These are phyloP conservation scores for Ophiocordyceps sinensis DNA, from an alignment of 2,329 filamentous ascomycete genomes.

Conservation along the genomic window DNA sequence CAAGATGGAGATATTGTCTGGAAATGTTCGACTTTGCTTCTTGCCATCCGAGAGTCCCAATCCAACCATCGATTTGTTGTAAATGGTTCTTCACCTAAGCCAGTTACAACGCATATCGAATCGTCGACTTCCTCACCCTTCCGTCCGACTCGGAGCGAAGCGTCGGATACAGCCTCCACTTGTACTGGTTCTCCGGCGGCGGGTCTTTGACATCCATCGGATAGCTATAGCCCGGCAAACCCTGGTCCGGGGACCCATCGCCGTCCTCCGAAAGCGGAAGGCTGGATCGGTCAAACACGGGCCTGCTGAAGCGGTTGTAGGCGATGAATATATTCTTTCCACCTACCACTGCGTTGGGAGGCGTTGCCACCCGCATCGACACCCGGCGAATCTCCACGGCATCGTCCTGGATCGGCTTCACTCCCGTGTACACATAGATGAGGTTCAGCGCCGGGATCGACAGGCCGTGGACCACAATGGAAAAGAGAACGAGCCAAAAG, in stretches of 20 bases:
- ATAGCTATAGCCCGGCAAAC: too few relatives aligned
- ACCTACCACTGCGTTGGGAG: constrained; percentile 22
- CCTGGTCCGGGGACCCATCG: background rate
- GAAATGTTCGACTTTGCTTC: too few relatives aligned
- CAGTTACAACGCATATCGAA: too few relatives aligned
- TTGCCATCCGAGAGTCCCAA: too few relatives aligned
- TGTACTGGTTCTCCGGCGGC: too few relatives aligned
- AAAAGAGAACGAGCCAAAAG: constrained; percentile 23
- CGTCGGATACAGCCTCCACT: too few relatives aligned
- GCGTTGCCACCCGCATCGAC: constrained; percentile 16
- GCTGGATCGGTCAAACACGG: constrained; percentile 8
- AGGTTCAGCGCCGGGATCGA: constrained; percentile 29
- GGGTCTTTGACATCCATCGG: too few relatives aligned
- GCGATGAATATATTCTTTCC: constrained; percentile 25
- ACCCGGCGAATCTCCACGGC: constrained; percentile 22
- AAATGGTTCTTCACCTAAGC: too few relatives aligned
- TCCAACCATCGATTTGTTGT: too few relatives aligned
- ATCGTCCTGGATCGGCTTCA: constrained; percentile 28
- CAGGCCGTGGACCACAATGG: constrained; percentile 17
- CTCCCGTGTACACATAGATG: constrained; percentile 21
- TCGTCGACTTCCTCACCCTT: too few relatives aligned
- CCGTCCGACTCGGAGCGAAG: too few relatives aligned
- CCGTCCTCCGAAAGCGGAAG: background rate
- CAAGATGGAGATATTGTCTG: too few relatives aligned
- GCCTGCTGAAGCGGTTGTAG: constrained; percentile 33